Conservation (phyloP, 352 stramenopile genomes). For the Pythium sp. region DNA sequence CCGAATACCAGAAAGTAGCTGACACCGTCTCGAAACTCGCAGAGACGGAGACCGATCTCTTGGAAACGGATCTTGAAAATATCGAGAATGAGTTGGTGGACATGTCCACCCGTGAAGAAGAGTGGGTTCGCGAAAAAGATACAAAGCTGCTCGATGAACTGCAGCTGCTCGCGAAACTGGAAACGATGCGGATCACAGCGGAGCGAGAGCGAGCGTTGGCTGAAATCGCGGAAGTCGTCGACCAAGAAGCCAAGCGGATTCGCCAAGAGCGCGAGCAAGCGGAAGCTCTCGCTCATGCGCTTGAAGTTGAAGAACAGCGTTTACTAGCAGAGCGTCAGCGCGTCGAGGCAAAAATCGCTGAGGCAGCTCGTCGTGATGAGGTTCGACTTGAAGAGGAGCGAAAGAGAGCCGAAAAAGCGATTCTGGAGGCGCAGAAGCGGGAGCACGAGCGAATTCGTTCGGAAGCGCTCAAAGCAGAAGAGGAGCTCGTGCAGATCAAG, state of each 20-base stretch:
- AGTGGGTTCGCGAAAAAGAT: conserved; percentile 13
- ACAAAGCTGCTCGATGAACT: conserved; percentile 17
- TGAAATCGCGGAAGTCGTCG: neutral
- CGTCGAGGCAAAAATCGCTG: conserved; percentile 27
- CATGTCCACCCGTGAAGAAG: neutral
- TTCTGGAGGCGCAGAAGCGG: conserved; percentile 19
- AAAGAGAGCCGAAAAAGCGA: conserved; percentile 6
- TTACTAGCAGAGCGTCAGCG: conserved; percentile 7
- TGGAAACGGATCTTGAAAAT: neutral
- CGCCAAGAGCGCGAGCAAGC: conserved; percentile 11
- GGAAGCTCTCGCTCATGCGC: conserved; percentile 17
- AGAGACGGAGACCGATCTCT: neutral
- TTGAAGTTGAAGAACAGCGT: conserved; percentile 20
- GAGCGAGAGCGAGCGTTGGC: conserved; percentile 10
- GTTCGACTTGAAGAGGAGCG: conserved; percentile 8
- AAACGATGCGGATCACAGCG: neutral
- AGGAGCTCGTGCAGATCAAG: conserved; percentile 24
- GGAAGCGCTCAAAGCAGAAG: conserved; percentile 13
- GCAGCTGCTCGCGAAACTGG: conserved; percentile 10
- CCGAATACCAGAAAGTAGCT: neutral
- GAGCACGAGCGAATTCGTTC: conserved; percentile 20
- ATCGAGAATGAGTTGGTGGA: conserved; percentile 3
- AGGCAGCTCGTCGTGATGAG: neutral
- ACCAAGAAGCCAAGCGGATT: conserved; percentile 5
- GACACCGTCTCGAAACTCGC: conserved; percentile 11